phyloP scores from a whole-genome alignment of 2,329 filamentous ascomycete species.

The Cephalotrichum gorgonifer region DNA sequence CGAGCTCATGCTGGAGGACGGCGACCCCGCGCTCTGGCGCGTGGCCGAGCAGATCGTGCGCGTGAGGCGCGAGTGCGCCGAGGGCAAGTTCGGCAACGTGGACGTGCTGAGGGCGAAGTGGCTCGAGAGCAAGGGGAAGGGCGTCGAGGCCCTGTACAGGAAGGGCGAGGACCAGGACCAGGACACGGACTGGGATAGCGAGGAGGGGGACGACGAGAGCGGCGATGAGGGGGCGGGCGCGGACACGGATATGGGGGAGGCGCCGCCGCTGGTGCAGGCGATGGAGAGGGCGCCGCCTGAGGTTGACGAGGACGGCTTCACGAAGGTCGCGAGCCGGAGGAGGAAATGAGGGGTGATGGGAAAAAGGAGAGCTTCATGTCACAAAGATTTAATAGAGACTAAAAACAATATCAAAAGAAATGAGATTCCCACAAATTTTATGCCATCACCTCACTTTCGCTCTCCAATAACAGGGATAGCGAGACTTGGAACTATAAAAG shows the following conservation, averaged over 20 bases:
- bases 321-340: conserved; percentile 60
- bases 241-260: conserved; percentile 61
- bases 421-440: no score
- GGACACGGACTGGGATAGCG: conserved; percentile 52
- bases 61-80: conserved; percentile 52
- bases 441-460: no score
- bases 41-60: conserved; percentile 65
- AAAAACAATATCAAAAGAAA: no score
- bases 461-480: no score
- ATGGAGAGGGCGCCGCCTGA: conserved; percentile 59
- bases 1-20: conserved; percentile 85
- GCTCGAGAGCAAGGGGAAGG: conserved; percentile 49
- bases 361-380: no score
- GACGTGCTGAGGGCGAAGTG: conserved; percentile 53
- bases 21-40: conserved; percentile 53
- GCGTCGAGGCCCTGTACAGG: conserved; percentile 42
- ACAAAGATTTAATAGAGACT: no score
- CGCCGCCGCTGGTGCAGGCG: conserved; percentile 47
- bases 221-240: conserved; percentile 38
- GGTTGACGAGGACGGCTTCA: conserved; percentile 75
- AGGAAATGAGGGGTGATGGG: no score
- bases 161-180: conserved; percentile 44
- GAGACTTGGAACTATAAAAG: no score
- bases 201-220: conserved; percentile 48
- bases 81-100: conserved; percentile 57